phyloP scores from a whole-genome alignment of 73 alveolate genomes.

The Effrenium voratum region DNA sequence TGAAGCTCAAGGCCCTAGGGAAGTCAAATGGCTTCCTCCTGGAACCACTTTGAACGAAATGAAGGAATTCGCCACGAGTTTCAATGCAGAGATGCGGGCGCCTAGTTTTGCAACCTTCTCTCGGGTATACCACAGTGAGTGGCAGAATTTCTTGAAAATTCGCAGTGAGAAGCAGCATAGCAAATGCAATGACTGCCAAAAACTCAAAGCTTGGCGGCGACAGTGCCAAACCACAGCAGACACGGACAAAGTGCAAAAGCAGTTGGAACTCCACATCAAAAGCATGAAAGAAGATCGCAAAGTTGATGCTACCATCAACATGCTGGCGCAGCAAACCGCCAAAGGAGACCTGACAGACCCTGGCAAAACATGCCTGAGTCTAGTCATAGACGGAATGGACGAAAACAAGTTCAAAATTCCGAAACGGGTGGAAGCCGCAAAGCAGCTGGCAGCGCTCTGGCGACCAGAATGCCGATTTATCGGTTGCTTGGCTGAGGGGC shows the following conservation, averaged over 20 bases:
- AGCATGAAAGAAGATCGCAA: conserved; percentile 15
- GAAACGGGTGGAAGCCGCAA: not conserved
- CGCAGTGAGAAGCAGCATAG: not conserved
- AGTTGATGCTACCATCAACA: not conserved
- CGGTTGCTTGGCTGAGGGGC: conserved; percentile 20
- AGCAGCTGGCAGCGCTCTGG: not conserved
- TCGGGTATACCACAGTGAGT: not conserved
- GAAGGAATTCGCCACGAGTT: not conserved
- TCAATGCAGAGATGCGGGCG: conserved; percentile 3
- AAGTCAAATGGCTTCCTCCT: conserved; percentile 6
- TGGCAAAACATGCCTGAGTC: not conserved
- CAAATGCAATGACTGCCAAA: conserved; percentile 42
- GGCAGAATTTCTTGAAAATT: not conserved
- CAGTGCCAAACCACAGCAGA: conserved; percentile 9
- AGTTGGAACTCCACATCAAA: not conserved
- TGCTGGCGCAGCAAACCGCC: not conserved
- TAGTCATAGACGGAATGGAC: conserved; percentile 40
- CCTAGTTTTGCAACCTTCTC: not conserved
- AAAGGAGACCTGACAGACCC: conserved; percentile 19
- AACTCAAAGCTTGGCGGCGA: conserved; percentile 24
- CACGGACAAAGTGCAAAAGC: not conserved
- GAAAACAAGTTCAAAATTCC: not conserved
- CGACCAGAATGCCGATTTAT: conserved; percentile 31
- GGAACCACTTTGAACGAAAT: conserved; percentile 15
- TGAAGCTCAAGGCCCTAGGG: not conserved